These are phyloP conservation scores for sorghum (Sorghum bicolor) DNA, from an alignment of 176 grass and related monocot species.

Conservation along the genomic window Sorghum_bicolor_NCBIv3 NC_012877.2:1997001-1997500, in stretches of 20 bases:
- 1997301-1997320: background rate
- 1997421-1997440: constrained; percentile 33
- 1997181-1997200: constrained; percentile 71
- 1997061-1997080: constrained; percentile 40
- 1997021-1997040: constrained; percentile 56
- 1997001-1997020: constrained; percentile 91
- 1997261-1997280: constrained; percentile 55
- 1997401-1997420: background rate
- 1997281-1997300: background rate
- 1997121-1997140: too few relatives aligned
- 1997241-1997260: constrained; percentile 36
- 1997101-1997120: constrained; percentile 46
- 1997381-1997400: background rate
- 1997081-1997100: constrained; percentile 35
- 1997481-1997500: constrained; percentile 65
- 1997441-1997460: constrained; percentile 32
- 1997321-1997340: background rate
- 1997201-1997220: constrained; percentile 68
- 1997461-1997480: constrained; percentile 31
- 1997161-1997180: constrained; percentile 33
- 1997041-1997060: constrained; percentile 43
- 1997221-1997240: constrained; percentile 63
- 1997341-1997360: background rate
- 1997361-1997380: background rate
- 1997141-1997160: constrained; percentile 37